Evolutionary conservation across 148 eudicot genomes (phyloP).

Genomic region (Vaccinium vitisidaea): DNA sequence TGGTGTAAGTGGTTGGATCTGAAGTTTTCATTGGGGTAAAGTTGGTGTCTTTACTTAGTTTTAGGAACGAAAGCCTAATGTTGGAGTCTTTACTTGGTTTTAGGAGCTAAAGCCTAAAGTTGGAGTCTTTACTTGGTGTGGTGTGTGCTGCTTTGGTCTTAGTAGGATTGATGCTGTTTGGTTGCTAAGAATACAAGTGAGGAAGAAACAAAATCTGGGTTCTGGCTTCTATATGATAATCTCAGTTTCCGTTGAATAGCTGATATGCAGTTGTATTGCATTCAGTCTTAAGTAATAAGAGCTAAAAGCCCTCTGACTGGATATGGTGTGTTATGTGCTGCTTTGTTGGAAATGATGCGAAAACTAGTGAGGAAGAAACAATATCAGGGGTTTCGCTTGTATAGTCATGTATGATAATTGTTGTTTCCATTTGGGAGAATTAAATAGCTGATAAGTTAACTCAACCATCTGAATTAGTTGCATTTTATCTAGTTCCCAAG

Average conservation of each 20-base stretch:
- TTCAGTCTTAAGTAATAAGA: not conserved
- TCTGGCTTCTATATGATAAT: not conserved
- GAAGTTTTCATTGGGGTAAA: not conserved
- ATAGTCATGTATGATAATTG: not conserved
- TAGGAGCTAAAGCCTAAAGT: too few species aligned
- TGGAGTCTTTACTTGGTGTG: not conserved
- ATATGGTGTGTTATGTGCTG: not conserved
- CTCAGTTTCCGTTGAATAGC: too few species aligned
- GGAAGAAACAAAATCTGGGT: not conserved
- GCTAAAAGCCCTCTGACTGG: not conserved
- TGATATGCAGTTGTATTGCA: too few species aligned
- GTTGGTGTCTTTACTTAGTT: not conserved
- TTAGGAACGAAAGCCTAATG: not conserved
- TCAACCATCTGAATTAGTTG: not conserved
- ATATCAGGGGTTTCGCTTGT: not conserved
- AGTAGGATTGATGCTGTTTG: not conserved
- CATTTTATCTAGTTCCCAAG: not conserved
- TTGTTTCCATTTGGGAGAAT: not conserved
- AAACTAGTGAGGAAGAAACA: not conserved
- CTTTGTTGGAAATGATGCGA: not conserved
- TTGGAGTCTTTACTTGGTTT: too few species aligned
- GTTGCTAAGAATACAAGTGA: not conserved
- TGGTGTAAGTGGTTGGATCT: slow-evolving; percentile 4
- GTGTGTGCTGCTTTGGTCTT: not conserved
- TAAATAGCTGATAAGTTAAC: not conserved